These are phyloP conservation scores for Cladosporium sp. DNA, from an alignment of 2,329 filamentous ascomycete species.

Conservation along the genomic window DNA sequence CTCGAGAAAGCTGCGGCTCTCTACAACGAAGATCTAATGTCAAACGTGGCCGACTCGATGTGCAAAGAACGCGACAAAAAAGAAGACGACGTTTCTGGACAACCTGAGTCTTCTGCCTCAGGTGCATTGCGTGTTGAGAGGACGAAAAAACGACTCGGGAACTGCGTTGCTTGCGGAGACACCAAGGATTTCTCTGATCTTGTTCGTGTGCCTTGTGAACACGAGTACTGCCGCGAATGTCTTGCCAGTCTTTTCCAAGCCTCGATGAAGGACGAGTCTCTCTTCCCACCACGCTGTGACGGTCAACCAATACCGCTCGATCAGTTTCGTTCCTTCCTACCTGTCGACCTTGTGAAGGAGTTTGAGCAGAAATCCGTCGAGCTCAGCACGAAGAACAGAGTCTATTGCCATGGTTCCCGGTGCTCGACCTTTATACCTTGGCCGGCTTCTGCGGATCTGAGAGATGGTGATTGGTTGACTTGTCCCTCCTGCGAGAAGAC, in stretches of 20 bases:
- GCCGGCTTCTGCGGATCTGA: slow-evolving; percentile 22
- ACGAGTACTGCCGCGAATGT: slow-evolving; percentile 52
- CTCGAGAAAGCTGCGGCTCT: slow-evolving; percentile 20
- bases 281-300: slow-evolving; percentile 57
- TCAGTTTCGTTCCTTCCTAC: slow-evolving; percentile 35
- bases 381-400: slow-evolving; percentile 44
- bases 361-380: slow-evolving; percentile 49
- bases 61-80: neutral
- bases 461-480: slow-evolving; percentile 28
- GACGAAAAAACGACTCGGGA: slow-evolving; percentile 2
- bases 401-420: slow-evolving; percentile 45
- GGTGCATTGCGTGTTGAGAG: slow-evolving; percentile 15
- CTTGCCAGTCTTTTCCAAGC: slow-evolving; percentile 41
- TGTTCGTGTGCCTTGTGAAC: slow-evolving; percentile 29
- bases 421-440: slow-evolving; percentile 49
- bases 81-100: neutral
- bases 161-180: slow-evolving; percentile 29
- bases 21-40: slow-evolving; percentile 12
- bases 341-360: slow-evolving; percentile 28
- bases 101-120: slow-evolving; percentile 20
- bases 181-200: slow-evolving; percentile 27
- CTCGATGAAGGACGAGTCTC: slow-evolving; percentile 45
- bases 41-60: neutral
- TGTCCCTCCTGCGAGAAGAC: slow-evolving; percentile 40
- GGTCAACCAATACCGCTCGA: slow-evolving; percentile 37